Evolutionary conservation across 345 rosid species (phyloP), one percentile per base, ranked within the genome.

Genomic region (Eucalyptus regnans): DNA sequence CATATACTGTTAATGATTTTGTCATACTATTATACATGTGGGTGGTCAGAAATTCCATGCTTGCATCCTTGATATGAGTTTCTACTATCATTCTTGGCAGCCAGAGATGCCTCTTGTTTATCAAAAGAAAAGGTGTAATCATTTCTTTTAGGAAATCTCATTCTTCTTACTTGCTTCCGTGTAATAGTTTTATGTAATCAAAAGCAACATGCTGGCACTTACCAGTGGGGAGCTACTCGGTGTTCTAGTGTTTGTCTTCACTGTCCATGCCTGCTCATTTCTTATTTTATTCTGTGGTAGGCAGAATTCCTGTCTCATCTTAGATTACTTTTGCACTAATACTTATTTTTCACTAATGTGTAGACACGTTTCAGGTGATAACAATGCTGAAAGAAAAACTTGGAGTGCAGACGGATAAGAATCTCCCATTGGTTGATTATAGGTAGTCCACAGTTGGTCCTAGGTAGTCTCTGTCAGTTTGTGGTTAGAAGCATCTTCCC

Each of bases 361-460:
- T 56, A 86, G 89, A 80, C 62, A 80, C 23, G 76, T 44, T 95
- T 93, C 95, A 97, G 99, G 96, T 96, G 89, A 93, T 96, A 85
- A 92, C 96, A 33, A 93, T 94, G 96, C 90, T 97, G 90, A 97
- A 96, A 93, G 95, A 96, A 92, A 97, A 93, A 93, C 96, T 97
- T 88, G 96, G 97, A 88, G 93, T 96, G 17, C 88, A 93, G 62
- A 93, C 93, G 87, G 98, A 96, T 50, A 95, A 97, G 92, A 92
- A 87, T 87, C 97, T 97, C 90, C 95, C 93, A 27, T 92, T 92
- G 91, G 97, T 96, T 89, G 94, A 96, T 92, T 95, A 96, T 94
- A 92, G 92, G 99, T 97, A 94, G 64, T 17, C 43, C 60, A 52
- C 44, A 49, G 13, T 87, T 49, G 17, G 49, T 68, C 76, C 18